These are phyloP conservation scores for Camellia oleifera DNA, from an alignment of 179 eudicot genomes.

Conservation along the genomic window DNA sequence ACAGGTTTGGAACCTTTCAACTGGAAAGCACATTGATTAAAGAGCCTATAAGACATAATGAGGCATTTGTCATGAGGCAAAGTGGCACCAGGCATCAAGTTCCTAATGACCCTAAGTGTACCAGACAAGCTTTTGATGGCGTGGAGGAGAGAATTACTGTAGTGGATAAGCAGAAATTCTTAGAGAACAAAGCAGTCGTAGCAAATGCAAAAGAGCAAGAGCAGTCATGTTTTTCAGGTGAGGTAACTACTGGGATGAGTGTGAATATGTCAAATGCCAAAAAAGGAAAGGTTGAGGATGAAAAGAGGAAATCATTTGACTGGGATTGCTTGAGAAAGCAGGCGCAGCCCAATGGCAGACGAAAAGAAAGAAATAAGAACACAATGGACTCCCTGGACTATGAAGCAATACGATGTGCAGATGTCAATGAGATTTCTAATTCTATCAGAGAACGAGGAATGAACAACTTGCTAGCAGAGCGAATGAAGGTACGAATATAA, in stretches of 20 bases:
- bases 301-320: conserved; percentile 27
- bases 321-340: conserved; percentile 51
- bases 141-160: conserved; percentile 9
- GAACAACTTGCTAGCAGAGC: conserved; percentile 81
- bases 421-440: conserved; percentile 63
- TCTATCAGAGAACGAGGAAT: conserved; percentile 83
- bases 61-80: neutral
- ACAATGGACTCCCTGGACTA: conserved; percentile 72
- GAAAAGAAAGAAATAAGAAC: conserved; percentile 43
- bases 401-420: conserved; percentile 68
- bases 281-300: conserved; percentile 36
- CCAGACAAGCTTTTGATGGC: conserved; percentile 3
- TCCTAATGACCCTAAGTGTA: conserved; percentile 6
- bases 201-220: conserved; percentile 19
- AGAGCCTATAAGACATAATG: conserved; percentile 5
- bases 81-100: conserved; percentile 5
- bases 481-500: conserved; percentile 60
- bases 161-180: conserved; percentile 8
- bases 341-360: conserved; percentile 36
- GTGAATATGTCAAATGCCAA: conserved; percentile 22
- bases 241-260: conserved; percentile 21
- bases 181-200: conserved; percentile 18
- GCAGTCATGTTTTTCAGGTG: conserved; percentile 14
- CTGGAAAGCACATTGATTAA: conserved; percentile 9
- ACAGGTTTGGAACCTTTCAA: conserved; percentile 8